Evolutionary conservation across 2,329 filamentous ascomycete species (phyloP).

Genomic region (Aspergillus terreus): DNA sequence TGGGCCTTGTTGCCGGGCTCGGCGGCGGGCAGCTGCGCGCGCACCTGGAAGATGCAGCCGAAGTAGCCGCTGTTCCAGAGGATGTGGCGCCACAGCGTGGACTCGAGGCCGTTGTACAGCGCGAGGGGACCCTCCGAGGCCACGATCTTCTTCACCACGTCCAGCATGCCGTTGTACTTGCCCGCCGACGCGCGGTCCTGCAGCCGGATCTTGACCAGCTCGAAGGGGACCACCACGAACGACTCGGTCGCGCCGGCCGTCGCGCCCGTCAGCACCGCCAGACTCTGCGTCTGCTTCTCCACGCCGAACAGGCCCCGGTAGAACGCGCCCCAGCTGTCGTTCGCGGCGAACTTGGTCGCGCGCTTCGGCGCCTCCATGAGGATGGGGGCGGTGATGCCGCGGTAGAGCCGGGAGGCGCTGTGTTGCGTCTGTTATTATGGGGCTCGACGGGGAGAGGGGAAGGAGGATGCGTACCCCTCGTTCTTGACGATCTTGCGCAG

Average conservation of each 20-base stretch:
- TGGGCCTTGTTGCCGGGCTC: constrained; percentile 65
- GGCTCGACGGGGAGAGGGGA: background rate
- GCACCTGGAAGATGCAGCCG: constrained; percentile 96
- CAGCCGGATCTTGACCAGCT: constrained; percentile 95
- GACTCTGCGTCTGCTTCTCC: constrained; percentile 81
- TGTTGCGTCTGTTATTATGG: background rate
- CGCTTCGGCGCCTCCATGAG: constrained; percentile 97
- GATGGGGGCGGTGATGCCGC: constrained; percentile 91
- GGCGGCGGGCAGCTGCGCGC: constrained; percentile 75
- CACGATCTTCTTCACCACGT: constrained; percentile 64
- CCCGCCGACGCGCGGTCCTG: constrained; percentile 92
- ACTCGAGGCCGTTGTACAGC: constrained; percentile 95
- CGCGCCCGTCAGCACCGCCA: constrained; percentile 90
- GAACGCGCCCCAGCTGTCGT: constrained; percentile 95
- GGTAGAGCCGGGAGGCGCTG: constrained; percentile 86
- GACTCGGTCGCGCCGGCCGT: constrained; percentile 93
- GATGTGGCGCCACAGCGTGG: constrained; percentile 92
- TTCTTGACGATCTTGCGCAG: constrained; percentile 95
- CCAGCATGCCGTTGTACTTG: constrained; percentile 57
- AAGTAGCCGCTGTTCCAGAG: constrained; percentile 97
- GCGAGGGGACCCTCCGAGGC: constrained; percentile 78
- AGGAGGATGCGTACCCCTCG: constrained; percentile 67
- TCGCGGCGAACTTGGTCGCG: constrained; percentile 97
- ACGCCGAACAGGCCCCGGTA: constrained; percentile 85
- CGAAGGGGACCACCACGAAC: constrained; percentile 96